Evolutionary conservation across 2,329 filamentous ascomycete genomes (phyloP), one percentile per base, ranked within the genome.

Genomic region (Ophiocordyceps polyrhachis-furcata): DNA sequence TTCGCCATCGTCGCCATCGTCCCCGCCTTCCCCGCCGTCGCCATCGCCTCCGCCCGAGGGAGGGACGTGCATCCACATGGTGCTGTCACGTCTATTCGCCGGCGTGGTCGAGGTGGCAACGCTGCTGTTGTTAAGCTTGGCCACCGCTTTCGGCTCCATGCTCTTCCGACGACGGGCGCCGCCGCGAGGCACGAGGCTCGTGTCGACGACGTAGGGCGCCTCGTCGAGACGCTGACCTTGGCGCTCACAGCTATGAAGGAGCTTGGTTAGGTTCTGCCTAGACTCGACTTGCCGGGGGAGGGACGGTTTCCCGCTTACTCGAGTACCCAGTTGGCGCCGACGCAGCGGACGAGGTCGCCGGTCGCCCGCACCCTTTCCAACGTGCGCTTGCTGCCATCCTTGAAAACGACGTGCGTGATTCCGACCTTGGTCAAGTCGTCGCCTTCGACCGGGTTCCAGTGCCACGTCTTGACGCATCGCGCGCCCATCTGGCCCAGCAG

Each of bases 331-430:
- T 79, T 79, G 42, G 93, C 82, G 43, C 86, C 86, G 45, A 94
- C 85, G 62, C 86, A 93, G 52, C 84, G 79, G 35, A 94, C 83
- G 28, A 83, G 68, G 6, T 84, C 84, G 14, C 74, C 71, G 37
- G 75, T 79, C 53, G 81, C 73, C 46, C 77, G 71, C 7, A 89
- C 81, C 62, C 87, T 93, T 56, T 93, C 81, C 51, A 94, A 62
- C 1, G 86, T 93, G 23, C 80, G 71, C 55, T 81, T 79, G 40
- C 79, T 79, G 41, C 87, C 87, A 55, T 93, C 87, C 59, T 93
- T 94, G 68, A 79, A 94, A 7, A 94, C 76, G 8, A 94, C 83
- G 56, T 94, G 87, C 0, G 86, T 93, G 53, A 93, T 84, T 5
- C 80, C 82, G 47, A 85, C 66, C 57, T 77, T 81, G 43, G 58